A percentile compares a stretch with the other conserved stretches of the same genome.
Evolutionary conservation across 768 basidiomycete species (phyloP).

Genomic region (Pulveroboletus frians): DNA sequence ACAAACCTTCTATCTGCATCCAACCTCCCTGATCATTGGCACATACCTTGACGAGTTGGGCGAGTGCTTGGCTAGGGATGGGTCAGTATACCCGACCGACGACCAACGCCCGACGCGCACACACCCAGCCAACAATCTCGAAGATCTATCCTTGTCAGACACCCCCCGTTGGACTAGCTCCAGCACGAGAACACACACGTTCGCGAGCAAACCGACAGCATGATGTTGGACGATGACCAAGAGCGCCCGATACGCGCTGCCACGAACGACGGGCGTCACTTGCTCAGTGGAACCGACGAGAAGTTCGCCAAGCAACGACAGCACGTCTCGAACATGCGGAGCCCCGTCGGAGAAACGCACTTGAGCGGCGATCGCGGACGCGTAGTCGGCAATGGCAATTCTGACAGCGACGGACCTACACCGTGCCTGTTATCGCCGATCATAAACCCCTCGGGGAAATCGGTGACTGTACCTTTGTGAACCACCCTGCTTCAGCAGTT

Average conservation of each 20-base stretch:
- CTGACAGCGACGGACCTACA: conserved; percentile 17
- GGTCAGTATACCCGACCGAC: conserved; percentile 6
- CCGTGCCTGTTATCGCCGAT: conserved; percentile 3
- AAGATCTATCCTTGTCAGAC: conserved; percentile 49
- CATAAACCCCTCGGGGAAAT: background rate
- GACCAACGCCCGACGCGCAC: conserved; percentile 12
- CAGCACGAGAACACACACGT: conserved; percentile 28
- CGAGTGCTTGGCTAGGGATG: conserved; percentile 39
- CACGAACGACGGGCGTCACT: conserved; percentile 44
- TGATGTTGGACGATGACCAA: conserved; percentile 41
- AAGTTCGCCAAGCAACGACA: conserved; percentile 30
- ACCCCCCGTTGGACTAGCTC: conserved; percentile 46
- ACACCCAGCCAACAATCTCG: conserved; percentile 68
- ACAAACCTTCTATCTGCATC: conserved; percentile 36
- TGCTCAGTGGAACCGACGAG: conserved; percentile 46
- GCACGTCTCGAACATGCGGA: conserved; percentile 31
- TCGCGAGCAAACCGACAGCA: conserved; percentile 23
- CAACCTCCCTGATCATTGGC: conserved; percentile 32
- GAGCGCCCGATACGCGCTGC: conserved; percentile 39
- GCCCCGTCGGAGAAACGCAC: conserved; percentile 4
- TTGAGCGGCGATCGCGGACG: conserved; percentile 11
- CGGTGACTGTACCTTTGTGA: conserved; percentile 36
- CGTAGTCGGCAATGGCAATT: conserved; percentile 22
- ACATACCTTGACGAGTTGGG: conserved; percentile 43
- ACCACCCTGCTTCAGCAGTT: conserved; percentile 38